Base-by-base conservation (phyloP, 768 basidiomycete genomes). In the Pholiota molesta region DNA sequence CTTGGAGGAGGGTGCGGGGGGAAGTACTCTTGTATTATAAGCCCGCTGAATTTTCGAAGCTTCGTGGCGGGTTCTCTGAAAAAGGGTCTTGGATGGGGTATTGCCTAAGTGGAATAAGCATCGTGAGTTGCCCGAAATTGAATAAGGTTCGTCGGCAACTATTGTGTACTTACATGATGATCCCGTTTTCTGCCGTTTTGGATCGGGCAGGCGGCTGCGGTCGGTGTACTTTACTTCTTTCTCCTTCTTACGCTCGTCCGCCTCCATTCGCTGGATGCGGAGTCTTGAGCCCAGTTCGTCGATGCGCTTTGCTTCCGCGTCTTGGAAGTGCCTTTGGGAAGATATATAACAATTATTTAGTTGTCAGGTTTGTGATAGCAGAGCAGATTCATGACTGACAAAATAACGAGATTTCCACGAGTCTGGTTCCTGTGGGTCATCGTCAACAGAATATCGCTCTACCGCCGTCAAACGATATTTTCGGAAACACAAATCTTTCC, bases 141-240 rank as follows among this genome's bases (percentile, higher is more conserved):
- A 42, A 57, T 26, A 65, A 62, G 49, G 31, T 33, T 31, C 52
- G 49, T 49, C 39, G 60, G 58, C 17, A 49, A 60, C 49, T 59
- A 52, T 55, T 60, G 58, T 44, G 11, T 31, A 71, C 86, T 72
- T 74, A 90, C 89, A 90, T 69, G 77, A 68, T 33, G 60, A 57
- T 68, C 69, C 77, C 51, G 69, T 75, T 57, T 83, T 84, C 35
- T 79, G 67, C 55, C 91, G 88, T 75, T 91, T 92, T 29, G 81
- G 66, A 21, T 85, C 87, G 28, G 90, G 90, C 14, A 90, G 65
- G 64, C 78, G n/a, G n/a, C n/a, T n/a, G n/a, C n/a, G 83, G 73
- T 91, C 89, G 17, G 90, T 93, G 56, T 87, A 68, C 72, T 91
- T 92, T 61, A 94, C 83, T 73, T 89, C 87, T 61, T 86, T 82